A percentile compares a stretch with the other conserved stretches of the same genome.
Conservation (phyloP, 1,139 yeast species). For the Lodderomyces jiufengensis region DNA sequence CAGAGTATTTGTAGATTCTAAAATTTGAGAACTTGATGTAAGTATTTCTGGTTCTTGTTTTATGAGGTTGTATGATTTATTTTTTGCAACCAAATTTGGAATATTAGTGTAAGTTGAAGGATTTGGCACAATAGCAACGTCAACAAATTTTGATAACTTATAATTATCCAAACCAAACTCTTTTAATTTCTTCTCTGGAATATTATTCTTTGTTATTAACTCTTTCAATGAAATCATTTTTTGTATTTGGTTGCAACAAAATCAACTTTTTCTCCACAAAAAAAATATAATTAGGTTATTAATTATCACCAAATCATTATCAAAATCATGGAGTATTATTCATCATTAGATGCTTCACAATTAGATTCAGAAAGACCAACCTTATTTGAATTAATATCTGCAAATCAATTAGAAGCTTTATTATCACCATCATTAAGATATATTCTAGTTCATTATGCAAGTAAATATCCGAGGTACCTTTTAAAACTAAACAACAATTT, state of each 20-base stretch:
- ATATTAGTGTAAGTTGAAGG: conserved; percentile 6
- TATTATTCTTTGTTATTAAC: conserved; percentile 18
- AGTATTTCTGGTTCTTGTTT: not conserved
- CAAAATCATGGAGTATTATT: conserved; percentile 68
- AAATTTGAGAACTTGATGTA: conserved; percentile 1
- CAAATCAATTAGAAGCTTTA: conserved; percentile 72
- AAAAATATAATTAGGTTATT: too few relatives aligned
- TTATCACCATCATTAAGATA: conserved; percentile 82
- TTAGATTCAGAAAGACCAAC: conserved; percentile 77
- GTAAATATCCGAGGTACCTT: conserved; percentile 68
- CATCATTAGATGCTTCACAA: conserved; percentile 73
- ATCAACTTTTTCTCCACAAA: conserved; percentile 4
- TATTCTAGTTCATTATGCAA: conserved; percentile 77
- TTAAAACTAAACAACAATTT: conserved; percentile 62
- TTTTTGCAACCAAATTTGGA: conserved; percentile 13
- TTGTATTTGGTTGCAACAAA: too few relatives aligned
- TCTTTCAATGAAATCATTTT: conserved; percentile 19
- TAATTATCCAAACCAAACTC: conserved; percentile 16
- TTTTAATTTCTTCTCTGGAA: conserved; percentile 18
- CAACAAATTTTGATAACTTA: conserved; percentile 10
- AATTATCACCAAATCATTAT: conserved; percentile 25
- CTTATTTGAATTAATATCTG: conserved; percentile 75
- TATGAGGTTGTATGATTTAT: conserved; percentile 3
- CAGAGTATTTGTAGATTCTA: not conserved
- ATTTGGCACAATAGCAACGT: conserved; percentile 14